A percentile compares a stretch with the other conserved stretches of the same genome.
phyloP scores from a whole-genome alignment of 2,329 filamentous ascomycete genomes.

The Sclerotinia minor region DNA sequence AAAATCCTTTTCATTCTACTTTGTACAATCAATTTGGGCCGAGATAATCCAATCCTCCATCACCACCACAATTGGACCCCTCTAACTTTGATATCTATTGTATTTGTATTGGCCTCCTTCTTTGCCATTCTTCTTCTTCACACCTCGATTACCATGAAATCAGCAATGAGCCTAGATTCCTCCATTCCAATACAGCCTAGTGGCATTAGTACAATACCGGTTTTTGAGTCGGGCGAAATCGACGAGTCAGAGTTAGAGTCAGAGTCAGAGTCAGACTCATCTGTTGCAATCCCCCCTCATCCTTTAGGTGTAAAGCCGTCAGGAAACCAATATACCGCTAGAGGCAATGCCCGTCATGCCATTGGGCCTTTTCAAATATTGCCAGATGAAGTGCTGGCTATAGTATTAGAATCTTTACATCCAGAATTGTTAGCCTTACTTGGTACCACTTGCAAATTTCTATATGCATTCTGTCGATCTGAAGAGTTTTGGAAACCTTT shows the following conservation, averaged over 20 bases:
- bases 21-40: neutral
- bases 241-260: slow-evolving; percentile 38
- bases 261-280: slow-evolving; percentile 38
- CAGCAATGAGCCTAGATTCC: neutral
- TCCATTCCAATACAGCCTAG: slow-evolving; percentile 8
- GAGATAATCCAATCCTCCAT: neutral
- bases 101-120: neutral
- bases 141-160: slow-evolving; percentile 1
- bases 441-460: slow-evolving; percentile 76
- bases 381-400: slow-evolving; percentile 78
- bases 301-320: slow-evolving; percentile 82
- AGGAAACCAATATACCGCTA: slow-evolving; percentile 74
- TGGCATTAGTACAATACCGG: neutral
- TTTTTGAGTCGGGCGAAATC: slow-evolving; percentile 35
- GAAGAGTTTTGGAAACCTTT: slow-evolving; percentile 90
- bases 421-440: slow-evolving; percentile 60
- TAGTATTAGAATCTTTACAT: slow-evolving; percentile 75
- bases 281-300: slow-evolving; percentile 68
- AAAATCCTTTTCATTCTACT: neutral
- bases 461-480: slow-evolving; percentile 79
- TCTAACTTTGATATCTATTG: too few relatives aligned
- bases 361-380: slow-evolving; percentile 67
- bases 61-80: neutral
- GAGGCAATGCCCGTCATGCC: slow-evolving; percentile 63
- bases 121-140: too few relatives aligned